Evolutionary conservation across 2,329 filamentous ascomycete genomes (phyloP).

Genomic region (Intubia oerlemansii): DNA sequence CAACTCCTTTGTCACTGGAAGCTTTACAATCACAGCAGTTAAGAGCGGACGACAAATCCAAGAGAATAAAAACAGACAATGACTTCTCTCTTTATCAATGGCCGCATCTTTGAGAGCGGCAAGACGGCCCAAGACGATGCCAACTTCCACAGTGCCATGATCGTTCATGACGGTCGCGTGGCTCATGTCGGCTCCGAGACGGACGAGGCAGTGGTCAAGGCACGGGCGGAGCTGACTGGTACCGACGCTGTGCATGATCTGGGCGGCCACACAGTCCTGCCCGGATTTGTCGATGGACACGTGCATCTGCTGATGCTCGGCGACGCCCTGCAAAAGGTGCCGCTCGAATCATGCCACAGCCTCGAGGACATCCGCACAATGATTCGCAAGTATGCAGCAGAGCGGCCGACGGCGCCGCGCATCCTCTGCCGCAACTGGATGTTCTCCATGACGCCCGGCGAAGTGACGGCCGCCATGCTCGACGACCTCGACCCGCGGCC

Average conservation of each 20-base stretch:
- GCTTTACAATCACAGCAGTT: too few species aligned
- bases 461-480: constrained; percentile 25
- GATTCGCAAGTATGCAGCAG: constrained; percentile 21
- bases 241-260: constrained; percentile 16
- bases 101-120: constrained; percentile 22
- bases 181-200: constrained; percentile 14
- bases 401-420: constrained; percentile 21
- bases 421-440: constrained; percentile 33
- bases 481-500: constrained; percentile 26
- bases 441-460: constrained; percentile 29
- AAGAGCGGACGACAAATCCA: too few species aligned
- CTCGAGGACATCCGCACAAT: constrained; percentile 25
- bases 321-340: constrained; percentile 28
- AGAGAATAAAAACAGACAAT: too few species aligned
- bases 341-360: constrained; percentile 22
- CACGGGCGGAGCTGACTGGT: constrained; percentile 8
- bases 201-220: constrained; percentile 12
- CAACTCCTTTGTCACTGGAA: too few species aligned
- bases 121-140: constrained; percentile 9
- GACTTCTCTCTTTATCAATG: constrained; percentile 17
- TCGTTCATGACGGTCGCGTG: constrained; percentile 16
- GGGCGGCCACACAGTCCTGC: constrained; percentile 21
- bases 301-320: constrained; percentile 34
- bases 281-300: constrained; percentile 35
- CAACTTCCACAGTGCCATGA: constrained; percentile 16